Evolutionary conservation across 2,329 filamentous ascomycete genomes (phyloP).

Genomic region (Byssothecium circinans): DNA sequence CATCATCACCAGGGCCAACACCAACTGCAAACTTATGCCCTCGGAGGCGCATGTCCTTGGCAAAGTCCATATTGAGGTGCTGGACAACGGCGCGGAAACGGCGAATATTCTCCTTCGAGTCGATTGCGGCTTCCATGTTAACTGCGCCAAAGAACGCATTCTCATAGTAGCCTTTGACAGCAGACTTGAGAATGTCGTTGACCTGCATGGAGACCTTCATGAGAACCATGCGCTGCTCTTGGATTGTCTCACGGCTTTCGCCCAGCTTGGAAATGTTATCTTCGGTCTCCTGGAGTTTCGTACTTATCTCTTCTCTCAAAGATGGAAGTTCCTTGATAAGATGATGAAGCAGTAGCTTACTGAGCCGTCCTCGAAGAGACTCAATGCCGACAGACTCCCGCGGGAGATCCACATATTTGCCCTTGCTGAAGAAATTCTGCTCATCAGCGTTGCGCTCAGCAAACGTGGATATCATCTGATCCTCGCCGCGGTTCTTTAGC

Average conservation of each 20-base stretch:
- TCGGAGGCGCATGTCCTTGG: conserved; percentile 43
- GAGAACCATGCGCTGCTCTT: too few species aligned
- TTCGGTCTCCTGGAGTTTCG: conserved; percentile 26
- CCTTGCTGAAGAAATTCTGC: conserved; percentile 38
- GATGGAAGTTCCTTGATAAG: conserved; percentile 40
- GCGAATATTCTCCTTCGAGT: conserved; percentile 36
- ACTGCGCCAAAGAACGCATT: conserved; percentile 52
- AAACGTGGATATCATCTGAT: conserved; percentile 40
- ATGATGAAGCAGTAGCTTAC: conserved; percentile 50
- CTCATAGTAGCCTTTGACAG: too few species aligned
- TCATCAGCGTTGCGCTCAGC: conserved; percentile 47
- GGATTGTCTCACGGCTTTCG: too few species aligned
- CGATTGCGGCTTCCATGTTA: conserved; percentile 18
- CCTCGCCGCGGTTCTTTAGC: conserved; percentile 51
- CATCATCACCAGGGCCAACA: too few species aligned
- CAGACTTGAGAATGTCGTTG: too few species aligned
- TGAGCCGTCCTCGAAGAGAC: conserved; percentile 53
- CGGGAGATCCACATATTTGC: conserved; percentile 30
- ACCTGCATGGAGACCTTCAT: too few species aligned
- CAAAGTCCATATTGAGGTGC: conserved; percentile 53
- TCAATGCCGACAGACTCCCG: conserved; percentile 50
- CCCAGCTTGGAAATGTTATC: conserved; percentile 45
- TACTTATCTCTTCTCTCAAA: conserved; percentile 35
- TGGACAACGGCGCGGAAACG: conserved; percentile 60
- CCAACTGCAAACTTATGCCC: conserved; percentile 50